Evolutionary conservation across 306 rosid genomes (phyloP), one percentile per base, ranked within the genome.

Genomic region (Acacia melanoxylon): DNA sequence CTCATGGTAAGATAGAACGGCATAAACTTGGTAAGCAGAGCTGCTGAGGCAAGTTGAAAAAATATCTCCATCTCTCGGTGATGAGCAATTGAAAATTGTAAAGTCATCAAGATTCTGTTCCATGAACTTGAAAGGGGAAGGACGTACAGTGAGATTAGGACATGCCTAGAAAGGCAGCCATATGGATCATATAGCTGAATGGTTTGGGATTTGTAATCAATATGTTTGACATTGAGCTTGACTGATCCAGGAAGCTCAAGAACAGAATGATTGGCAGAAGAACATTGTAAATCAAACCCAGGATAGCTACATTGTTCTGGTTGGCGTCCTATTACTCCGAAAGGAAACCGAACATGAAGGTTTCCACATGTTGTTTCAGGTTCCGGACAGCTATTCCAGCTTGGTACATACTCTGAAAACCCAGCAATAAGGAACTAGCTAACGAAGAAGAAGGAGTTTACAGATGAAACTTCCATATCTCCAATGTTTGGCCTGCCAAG

Each of bases 261-360:
- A 45, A 85, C 17, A 0, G 86, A 45, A 1, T 84, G 62, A 7
- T 77, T 68, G 11, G 22, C n/a, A 1, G 45, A 7, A 14, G 82
- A 45, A 61, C 93, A 91, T 11, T 79, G 69, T 15, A 91, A 24
- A 78, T 83, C 91, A 82, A 89, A 89, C 5, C 84, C 85, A 0
- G 83, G 88, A 37, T 81, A 78, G 19, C 75, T 78, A 72, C 85
- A 83, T 2, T 37, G 48, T 16, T 4, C 29, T 62, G 46, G 77
- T 11, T 83, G 87, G 0, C 37, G 11, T 29, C 44, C 63, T 73
- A 61, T 76, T 20, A 78, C 69, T 35, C 82, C 16, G 56, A 46
- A 46, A 46, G 52, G 16, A 46, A 46, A 11, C 17, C 15, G 15
- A 46, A 46, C 52, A 13, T 3, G 52, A 0, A 46, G 16, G 52